Base-by-base conservation (phyloP, 164 flowering plant species). In the Aristolochia californica region DNA sequence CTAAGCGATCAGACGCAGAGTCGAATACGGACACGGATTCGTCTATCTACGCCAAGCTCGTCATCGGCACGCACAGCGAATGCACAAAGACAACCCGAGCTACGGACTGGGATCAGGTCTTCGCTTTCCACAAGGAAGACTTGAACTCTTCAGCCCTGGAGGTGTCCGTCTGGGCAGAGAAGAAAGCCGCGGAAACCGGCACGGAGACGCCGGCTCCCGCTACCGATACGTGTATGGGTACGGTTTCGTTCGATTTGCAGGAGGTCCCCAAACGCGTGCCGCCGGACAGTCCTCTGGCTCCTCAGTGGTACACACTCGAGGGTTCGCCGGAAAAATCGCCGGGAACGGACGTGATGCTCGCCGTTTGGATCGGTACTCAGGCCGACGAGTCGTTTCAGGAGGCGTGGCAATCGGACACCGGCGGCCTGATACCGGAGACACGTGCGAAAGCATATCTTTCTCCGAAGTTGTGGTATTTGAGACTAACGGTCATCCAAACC, bases 321-420 rank as follows among this genome's bases (percentile, higher is more conserved):
- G 80, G 68, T 4, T 27, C 68, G 48, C 57, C 81, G 20, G 84
- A 75, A n/a, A 62, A 62, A 9, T 63, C 70, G 10, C 68, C 76
- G 17, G 80, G 66, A 47, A 71, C 66, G 61, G 95, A 89, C 62
- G 77, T 93, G 62, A 89, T 87, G 99, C 72, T 89, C 23, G 89
- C 97, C 2, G 88, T 89, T 0, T 93, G 99, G 99, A 15, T 85
- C 34, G 99, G 99, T 9, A 89, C 97, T 43, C 99, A 87, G 73
- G 88, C 88, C 0, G 99, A 93, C 62, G 99, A 93, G 65, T 86
- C 96, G 1, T 93, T 89, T 59, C 95, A 81, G 52, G 96, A 89
- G 68, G 96, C 99, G 0, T 93, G 99, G 97, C 96, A 85, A 62
- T 93, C 99, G 16, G 99, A 89, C 69, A 83, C 98, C 64, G 91